A percentile compares a stretch with the other conserved stretches of the same genome.
Evolutionary conservation across 768 basidiomycete species (phyloP).

Genomic region (Botryobasidium botryosum): DNA sequence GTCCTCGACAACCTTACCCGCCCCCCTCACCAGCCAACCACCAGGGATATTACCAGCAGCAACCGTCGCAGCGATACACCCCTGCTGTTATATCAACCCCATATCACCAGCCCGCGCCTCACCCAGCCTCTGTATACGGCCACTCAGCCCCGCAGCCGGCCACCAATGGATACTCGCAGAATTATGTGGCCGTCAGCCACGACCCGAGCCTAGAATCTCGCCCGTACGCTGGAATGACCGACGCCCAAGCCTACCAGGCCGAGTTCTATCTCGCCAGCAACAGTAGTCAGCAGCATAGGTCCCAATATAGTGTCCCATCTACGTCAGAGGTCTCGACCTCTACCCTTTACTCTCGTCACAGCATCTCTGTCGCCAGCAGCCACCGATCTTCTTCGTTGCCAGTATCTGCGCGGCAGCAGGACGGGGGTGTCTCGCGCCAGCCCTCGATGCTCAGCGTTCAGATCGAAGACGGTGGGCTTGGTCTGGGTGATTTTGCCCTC

Average conservation of each 20-base stretch:
- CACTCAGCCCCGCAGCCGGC: too few relatives aligned
- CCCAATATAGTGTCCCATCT: conserved; percentile 5
- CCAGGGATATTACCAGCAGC: too few relatives aligned
- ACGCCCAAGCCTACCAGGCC: conserved; percentile 68
- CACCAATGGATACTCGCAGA: too few relatives aligned
- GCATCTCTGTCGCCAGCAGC: conserved; percentile 2
- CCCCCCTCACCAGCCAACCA: too few relatives aligned
- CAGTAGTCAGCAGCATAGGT: conserved; percentile 17
- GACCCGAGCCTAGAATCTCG: conserved; percentile 31
- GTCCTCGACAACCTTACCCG: too few relatives aligned
- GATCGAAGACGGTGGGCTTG: conserved; percentile 1
- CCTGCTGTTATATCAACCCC: too few relatives aligned
- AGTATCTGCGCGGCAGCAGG: not conserved
- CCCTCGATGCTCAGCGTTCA: conserved; percentile 6
- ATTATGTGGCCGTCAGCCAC: conserved; percentile 26
- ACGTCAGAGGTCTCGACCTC: too few relatives aligned
- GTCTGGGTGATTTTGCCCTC: conserved; percentile 4
- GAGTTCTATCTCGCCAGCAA: conserved; percentile 29
- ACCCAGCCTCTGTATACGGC: too few relatives aligned
- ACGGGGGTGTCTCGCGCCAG: not conserved
- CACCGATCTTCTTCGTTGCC: conserved; percentile 1
- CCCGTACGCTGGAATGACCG: conserved; percentile 43
- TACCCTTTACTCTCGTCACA: too few relatives aligned
- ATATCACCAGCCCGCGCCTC: too few relatives aligned
- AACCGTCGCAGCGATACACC: too few relatives aligned